Evolutionary conservation across 2,329 filamentous ascomycete genomes (phyloP), one percentile per base, ranked within the genome.

Genomic region (Bipolaris cookei): DNA sequence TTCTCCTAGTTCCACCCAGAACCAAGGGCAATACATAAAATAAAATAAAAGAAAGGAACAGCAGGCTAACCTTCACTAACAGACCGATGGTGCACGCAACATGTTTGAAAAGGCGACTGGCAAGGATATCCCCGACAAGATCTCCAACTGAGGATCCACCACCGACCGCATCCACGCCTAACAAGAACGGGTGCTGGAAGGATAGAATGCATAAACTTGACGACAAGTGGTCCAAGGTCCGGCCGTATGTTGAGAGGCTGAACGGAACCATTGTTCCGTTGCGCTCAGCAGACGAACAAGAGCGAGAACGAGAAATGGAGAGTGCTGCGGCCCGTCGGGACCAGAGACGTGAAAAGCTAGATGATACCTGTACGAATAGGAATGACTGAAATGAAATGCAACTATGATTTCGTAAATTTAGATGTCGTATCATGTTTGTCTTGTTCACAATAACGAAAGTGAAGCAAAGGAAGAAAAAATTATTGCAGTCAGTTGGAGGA

Each of bases 31-130:
- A 10, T 30, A 13, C 28, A 13, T 25, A 6, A 25, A 25, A 25
- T 2, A 30, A 30, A 28, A n/a, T n/a, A n/a, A 28, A 30, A 3
- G 1, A 30, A 13, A 11, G 3, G 10, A 30, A 13, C 7, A 8
- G 1, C 28, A 30, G 10, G 11, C 57, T 47, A 43, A 38, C 45
- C 34, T 5, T 8, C 11, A 14, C 11, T 32, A 4, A 16, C 51
- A 76, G 72, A 84, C 82, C 53, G 83, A 85, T 68, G 71, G 74
- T 39, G 79, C 76, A 4, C 75, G 83, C 51, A 75, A 73, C 18
- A 65, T 80, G 63, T 84, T 84, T 51, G 83, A 85, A 70, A 81
- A 82, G 68, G 62, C 70, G 6, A 83, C 82, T 56, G 83, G 80
- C 49, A 80, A 79, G 64, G 62, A 82, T 7, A 75, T 83, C 10